phyloP scores from a whole-genome alignment of 2,329 filamentous ascomycete genomes.

The Verticillium nubilum region DNA sequence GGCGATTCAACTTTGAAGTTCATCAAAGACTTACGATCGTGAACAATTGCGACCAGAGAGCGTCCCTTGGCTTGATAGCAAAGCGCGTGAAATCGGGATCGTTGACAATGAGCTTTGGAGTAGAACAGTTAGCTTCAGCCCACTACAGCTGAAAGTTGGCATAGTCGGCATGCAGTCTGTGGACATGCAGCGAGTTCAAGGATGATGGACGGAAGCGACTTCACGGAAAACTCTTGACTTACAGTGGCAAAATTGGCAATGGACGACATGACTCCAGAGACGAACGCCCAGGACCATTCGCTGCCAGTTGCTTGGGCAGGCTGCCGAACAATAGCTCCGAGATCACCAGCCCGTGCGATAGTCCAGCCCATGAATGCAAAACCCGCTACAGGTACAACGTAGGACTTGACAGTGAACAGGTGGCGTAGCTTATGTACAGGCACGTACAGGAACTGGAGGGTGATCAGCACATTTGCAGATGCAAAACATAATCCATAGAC shows the following conservation, averaged over 20 bases:
- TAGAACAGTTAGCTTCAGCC: background rate
- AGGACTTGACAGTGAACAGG: slow-evolving; percentile 79
- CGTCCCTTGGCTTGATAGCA: slow-evolving; percentile 67
- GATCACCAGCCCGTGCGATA: slow-evolving; percentile 71
- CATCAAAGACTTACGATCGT: slow-evolving; percentile 40
- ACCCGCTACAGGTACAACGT: slow-evolving; percentile 76
- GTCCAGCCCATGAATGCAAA: slow-evolving; percentile 86
- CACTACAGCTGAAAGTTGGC: too few relatives aligned
- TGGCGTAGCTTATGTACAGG: slow-evolving; percentile 50
- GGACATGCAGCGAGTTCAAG: too few relatives aligned
- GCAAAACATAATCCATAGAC: background rate
- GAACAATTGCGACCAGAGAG: slow-evolving; percentile 74
- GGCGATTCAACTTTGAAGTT: background rate
- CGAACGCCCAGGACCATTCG: slow-evolving; percentile 71
- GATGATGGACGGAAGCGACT: background rate
- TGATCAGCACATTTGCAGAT: slow-evolving; percentile 73
- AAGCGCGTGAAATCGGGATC: slow-evolving; percentile 85
- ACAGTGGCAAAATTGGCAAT: slow-evolving; percentile 83
- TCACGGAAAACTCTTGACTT: background rate
- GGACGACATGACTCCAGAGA: slow-evolving; percentile 81
- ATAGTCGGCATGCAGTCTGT: too few relatives aligned
- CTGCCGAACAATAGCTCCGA: slow-evolving; percentile 66
- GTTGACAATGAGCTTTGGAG: slow-evolving; percentile 60
- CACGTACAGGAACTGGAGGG: slow-evolving; percentile 51
- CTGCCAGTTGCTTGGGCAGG: slow-evolving; percentile 58